Conservation (phyloP, 1,284 basidiomycete species). For the Sanghuangporus baumii region DNA sequence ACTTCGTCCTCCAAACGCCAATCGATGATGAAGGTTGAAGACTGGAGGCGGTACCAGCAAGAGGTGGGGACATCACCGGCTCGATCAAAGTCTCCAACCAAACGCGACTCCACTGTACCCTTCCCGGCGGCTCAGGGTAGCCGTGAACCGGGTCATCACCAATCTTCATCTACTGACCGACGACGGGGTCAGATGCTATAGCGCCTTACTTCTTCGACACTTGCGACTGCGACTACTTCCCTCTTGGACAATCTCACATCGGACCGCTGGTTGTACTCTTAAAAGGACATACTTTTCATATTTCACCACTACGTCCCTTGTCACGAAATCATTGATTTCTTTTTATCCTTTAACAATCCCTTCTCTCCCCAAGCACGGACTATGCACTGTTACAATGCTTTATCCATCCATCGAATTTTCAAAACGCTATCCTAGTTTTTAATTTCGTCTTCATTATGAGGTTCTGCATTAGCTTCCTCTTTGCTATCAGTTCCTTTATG, state of each 20-base stretch:
- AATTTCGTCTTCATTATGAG: neutral
- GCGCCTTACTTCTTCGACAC: neutral
- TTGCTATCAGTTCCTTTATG: neutral
- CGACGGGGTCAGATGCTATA: conserved; percentile 20
- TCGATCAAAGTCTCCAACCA: conserved; percentile 1
- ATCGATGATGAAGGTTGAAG: conserved; percentile 74
- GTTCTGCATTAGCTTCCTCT: neutral
- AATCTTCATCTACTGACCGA: conserved; percentile 19
- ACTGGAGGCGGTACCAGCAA: conserved; percentile 71
- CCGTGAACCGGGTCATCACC: conserved; percentile 20
- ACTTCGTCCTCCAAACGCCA: conserved; percentile 44
- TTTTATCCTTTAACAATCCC: neutral
- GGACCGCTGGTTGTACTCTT: conserved; percentile 7
- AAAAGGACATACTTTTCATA: neutral
- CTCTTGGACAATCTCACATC: neutral
- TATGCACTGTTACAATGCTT: neutral
- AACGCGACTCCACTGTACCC: conserved; percentile 28
- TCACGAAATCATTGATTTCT: neutral
- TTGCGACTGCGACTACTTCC: neutral
- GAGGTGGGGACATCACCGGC: conserved; percentile 26
- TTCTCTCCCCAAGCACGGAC: neutral
- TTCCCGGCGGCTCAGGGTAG: conserved; percentile 29
- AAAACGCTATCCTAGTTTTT: neutral
- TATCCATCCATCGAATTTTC: neutral
- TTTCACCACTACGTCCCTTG: neutral